Base-by-base conservation (phyloP, 176 grass and related monocot species). In the Hordeum vulgare region DNA sequence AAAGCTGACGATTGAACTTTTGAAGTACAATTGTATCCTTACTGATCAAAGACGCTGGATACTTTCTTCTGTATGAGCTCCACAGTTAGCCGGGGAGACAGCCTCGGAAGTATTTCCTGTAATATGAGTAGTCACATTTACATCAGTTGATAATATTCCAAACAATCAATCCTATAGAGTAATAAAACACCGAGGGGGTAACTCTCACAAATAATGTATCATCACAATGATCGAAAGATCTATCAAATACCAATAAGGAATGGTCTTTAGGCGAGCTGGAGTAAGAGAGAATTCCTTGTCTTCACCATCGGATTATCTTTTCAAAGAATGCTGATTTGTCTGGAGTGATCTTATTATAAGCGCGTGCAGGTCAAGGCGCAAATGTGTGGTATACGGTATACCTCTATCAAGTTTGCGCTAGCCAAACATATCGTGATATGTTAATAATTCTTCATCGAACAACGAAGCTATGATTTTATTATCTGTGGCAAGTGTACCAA, bases 11-110 rank as follows among this genome's bases (percentile, higher is more conserved):
- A 85, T 47, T 59, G 74, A 39, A 70, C 1, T 74, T 31, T 1
- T 9, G 9, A 59, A 57, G 51, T 36, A 26, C 59, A 39, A 78
- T 34, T 3, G 74, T 3, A 15, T 42, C 79, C 66, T 94, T 86
- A 99, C 62, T 76, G 57, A 83, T 96, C 87, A 87, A 99, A 96
- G 10, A 66, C 89, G 5, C 80, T 66, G 45, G 78, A 86, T 62
- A 99, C 86, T 90, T 99, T 99, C 80, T 92, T 96, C 20, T 96
- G 93, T 26, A 99, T 79, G n/a, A 96, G 87, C 85, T 99, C 93
- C 33, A 99, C 89, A 5, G 91, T 85, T 58, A 99, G 80, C 63
- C 93, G 89, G n/a, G 96, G 96, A 9, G 96, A 96, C 72, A 99
- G 87, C 71, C 93, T 93, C 24, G 93, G 91, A 79, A 99, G 96